A percentile compares a stretch with the other conserved stretches of the same genome.
Conservation (phyloP, 768 basidiomycete species). For the Brasilioporus rufonigricans region DNA sequence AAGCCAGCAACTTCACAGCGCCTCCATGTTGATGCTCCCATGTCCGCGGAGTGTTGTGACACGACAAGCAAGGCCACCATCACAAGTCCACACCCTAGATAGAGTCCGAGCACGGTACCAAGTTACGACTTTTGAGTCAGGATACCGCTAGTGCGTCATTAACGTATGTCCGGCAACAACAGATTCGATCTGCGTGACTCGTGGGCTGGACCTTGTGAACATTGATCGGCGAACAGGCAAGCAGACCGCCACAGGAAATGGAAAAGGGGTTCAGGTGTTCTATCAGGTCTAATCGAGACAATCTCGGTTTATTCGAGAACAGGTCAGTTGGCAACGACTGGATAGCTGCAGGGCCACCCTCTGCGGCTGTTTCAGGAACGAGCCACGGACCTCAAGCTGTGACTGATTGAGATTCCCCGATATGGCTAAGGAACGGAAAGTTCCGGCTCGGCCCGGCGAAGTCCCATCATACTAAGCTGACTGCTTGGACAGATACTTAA, state of each 20-base stretch:
- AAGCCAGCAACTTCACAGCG: slow-evolving; percentile 17
- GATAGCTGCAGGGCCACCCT: neutral
- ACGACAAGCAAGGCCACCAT: neutral
- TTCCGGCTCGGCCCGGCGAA: slow-evolving; percentile 30
- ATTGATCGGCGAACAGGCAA: slow-evolving; percentile 25
- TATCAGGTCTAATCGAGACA: slow-evolving; percentile 24
- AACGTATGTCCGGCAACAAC: neutral
- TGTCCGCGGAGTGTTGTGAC: slow-evolving; percentile 28
- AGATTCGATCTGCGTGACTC: slow-evolving; percentile 3
- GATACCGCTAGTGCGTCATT: slow-evolving; percentile 2
- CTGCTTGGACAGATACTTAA: slow-evolving; percentile 28
- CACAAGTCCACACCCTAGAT: slow-evolving; percentile 5
- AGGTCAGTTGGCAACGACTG: slow-evolving; percentile 10
- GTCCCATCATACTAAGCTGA: slow-evolving; percentile 4
- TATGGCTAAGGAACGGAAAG: slow-evolving; percentile 22
- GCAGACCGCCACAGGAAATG: slow-evolving; percentile 1
- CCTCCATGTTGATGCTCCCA: slow-evolving; percentile 4
- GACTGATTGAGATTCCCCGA: slow-evolving; percentile 23
- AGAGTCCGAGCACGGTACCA: slow-evolving; percentile 5
- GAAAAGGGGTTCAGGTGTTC: slow-evolving; percentile 15
- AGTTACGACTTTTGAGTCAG: neutral
- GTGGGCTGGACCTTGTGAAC: neutral
- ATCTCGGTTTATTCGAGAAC: slow-evolving; percentile 21
- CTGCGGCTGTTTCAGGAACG: slow-evolving; percentile 32
- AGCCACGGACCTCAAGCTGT: slow-evolving; percentile 1